Evolutionary conservation across 345 rosid species (phyloP).

Genomic region (Abelmoschus esculentus): DNA sequence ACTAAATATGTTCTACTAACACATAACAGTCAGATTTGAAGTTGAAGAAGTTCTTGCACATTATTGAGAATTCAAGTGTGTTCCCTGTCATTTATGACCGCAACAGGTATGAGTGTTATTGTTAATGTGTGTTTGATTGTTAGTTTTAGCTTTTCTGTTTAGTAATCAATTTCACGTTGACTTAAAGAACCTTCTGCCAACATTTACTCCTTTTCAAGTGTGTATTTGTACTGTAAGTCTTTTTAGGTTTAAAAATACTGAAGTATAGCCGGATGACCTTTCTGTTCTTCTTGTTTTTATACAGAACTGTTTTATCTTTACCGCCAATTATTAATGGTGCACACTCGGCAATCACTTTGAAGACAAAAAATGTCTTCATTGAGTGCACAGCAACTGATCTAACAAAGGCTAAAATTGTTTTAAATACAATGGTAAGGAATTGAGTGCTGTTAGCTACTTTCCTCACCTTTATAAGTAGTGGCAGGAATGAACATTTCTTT

Average conservation of each 20-base stretch:
- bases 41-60: constrained; percentile 84
- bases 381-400: constrained; percentile 96
- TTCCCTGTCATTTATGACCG: constrained; percentile 73
- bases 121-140: background rate
- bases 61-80: constrained; percentile 77
- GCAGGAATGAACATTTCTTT: constrained; percentile 6
- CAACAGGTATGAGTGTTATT: constrained; percentile 46
- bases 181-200: background rate
- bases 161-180: background rate
- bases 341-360: constrained; percentile 82
- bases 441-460: constrained; percentile 8
- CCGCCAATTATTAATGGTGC: constrained; percentile 96
- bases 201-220: background rate
- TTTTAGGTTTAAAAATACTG: constrained; percentile 1
- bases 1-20: constrained; percentile 7
- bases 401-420: constrained; percentile 85
- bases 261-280: constrained; percentile 1
- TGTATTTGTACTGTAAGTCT: background rate
- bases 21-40: constrained; percentile 71
- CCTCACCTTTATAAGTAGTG: constrained; percentile 8
- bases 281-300: constrained; percentile 13
- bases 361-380: constrained; percentile 87
- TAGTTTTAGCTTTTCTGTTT: background rate
- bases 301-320: constrained; percentile 79
- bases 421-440: constrained; percentile 75